Percentiles rank a stretch among this genome's conserved stretches.
Conservation (phyloP, 2,329 filamentous ascomycete species). For the Bisporella sp. region DNA sequence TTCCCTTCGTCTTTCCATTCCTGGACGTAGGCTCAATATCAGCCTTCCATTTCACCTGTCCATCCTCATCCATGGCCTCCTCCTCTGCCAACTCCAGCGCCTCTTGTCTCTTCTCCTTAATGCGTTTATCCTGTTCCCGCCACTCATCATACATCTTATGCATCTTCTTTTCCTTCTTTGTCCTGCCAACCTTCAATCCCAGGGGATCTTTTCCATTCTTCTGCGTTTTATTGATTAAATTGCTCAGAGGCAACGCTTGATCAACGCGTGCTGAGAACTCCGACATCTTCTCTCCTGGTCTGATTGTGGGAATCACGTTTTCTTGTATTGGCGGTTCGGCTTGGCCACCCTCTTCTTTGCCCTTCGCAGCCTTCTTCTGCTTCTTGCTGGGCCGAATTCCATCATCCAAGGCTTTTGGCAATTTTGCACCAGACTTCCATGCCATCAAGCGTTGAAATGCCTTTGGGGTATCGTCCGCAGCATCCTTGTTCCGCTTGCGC, state of each 20-base stretch:
- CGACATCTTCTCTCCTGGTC: constrained; percentile 74
- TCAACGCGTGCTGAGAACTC: constrained; percentile 82
- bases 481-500: constrained; percentile 40
- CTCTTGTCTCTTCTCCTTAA: constrained; percentile 24
- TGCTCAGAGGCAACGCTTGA: constrained; percentile 69
- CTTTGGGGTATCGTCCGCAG: constrained; percentile 74
- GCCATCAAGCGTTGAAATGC: constrained; percentile 85
- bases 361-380: constrained; percentile 19
- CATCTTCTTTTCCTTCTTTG: constrained; percentile 80
- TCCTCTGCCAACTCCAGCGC: constrained; percentile 25
- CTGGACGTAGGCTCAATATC: constrained; percentile 43
- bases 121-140: constrained; percentile 56
- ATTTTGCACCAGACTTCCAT: constrained; percentile 53
- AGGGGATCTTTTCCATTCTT: constrained; percentile 55
- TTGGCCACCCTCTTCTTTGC: constrained; percentile 10
- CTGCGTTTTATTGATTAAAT: constrained; percentile 55
- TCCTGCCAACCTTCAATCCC: constrained; percentile 62
- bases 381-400: constrained; percentile 40
- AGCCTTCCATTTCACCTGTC: constrained; percentile 46
- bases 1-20: constrained; percentile 20
- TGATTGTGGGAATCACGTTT: constrained; percentile 53
- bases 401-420: constrained; percentile 63
- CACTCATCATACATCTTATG: constrained; percentile 75
- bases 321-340: constrained; percentile 13
- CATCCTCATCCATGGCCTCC: constrained; percentile 23